A percentile compares a stretch with the other conserved stretches of the same genome.
These are phyloP conservation scores for Nidula niveotomentosa DNA, from an alignment of 1,284 basidiomycete species.

Conservation along the genomic window DNA sequence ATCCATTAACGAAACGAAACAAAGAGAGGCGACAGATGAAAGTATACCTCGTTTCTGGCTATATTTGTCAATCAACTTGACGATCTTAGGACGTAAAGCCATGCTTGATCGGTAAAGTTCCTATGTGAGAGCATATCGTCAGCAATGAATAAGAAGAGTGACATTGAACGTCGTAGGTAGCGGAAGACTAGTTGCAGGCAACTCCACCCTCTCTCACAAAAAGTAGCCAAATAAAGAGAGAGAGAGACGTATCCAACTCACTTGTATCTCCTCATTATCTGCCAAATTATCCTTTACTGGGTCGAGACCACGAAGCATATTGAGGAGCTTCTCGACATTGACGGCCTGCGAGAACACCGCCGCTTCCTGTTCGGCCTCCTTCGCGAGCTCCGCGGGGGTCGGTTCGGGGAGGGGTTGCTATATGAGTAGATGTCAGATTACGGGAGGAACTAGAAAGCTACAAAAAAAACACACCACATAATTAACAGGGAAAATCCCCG, in stretches of 20 bases:
- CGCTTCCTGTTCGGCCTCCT: constrained; percentile 89
- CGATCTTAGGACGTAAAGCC: constrained; percentile 90
- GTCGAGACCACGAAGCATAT: constrained; percentile 79
- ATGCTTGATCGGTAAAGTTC: constrained; percentile 92
- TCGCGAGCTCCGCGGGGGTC: constrained; percentile 74
- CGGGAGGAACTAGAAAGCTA: neutral
- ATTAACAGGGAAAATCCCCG: constrained; percentile 98
- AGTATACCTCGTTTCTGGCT: constrained; percentile 83
- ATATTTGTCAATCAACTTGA: constrained; percentile 97
- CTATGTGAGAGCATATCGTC: constrained; percentile 30
- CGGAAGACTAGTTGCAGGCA: too few species aligned
- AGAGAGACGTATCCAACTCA: constrained; percentile 21
- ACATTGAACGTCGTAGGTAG: too few species aligned
- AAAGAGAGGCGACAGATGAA: neutral
- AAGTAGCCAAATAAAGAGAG: too few species aligned
- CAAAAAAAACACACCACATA: constrained; percentile 72
- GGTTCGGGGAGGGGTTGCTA: constrained; percentile 91
- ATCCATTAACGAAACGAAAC: constrained; percentile 1
- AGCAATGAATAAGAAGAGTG: neutral
- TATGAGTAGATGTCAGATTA: neutral
- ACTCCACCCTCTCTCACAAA: too few species aligned
- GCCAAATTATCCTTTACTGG: constrained; percentile 83
- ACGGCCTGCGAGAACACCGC: constrained; percentile 83
- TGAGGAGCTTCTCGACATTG: constrained; percentile 87
- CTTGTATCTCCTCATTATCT: constrained; percentile 94